Evolutionary conservation across 2,329 filamentous ascomycete genomes (phyloP), one percentile per base, ranked within the genome.

Genomic region (Calonectria henricotiae): DNA sequence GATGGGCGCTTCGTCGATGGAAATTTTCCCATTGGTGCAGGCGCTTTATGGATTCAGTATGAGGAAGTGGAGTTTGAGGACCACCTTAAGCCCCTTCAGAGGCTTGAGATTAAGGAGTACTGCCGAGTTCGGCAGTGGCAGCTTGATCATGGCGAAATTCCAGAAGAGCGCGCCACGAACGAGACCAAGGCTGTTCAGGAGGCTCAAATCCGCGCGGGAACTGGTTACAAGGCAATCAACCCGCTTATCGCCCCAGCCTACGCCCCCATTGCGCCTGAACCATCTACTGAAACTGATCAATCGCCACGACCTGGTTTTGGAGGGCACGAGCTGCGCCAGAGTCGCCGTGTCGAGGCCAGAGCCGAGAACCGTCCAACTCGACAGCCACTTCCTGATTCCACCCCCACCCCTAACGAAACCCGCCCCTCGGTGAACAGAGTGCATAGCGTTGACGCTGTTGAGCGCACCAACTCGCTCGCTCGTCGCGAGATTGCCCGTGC

Each of bases 91-190:
- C 74, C 80, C 1, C 80, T 91, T 1, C 85, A 80, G 4, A 82
- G 89, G 11, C 82, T 84, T 1, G 89, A 92, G 72, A 83, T 92
- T 60, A 91, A 91, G 78, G 89, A 92, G 75, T 92, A 91, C 72
- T 88, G 88, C 62, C 88, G 89, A 20, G 85, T 92, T 44, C 87
- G 90, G 4, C 89, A 91, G 75, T 84, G 81, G 54, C 89, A 91
- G 73, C 80, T 90, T 0, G 89, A 91, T 55, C 80, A 82, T 5
- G 87, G 86, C 27, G 90, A 91, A 78, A 78, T 76, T 0, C 78
- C 83, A 0, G 84, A 85, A 0, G 84, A 90, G 2, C 84, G 85
- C 20, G 75, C 80, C 5, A 79, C 80, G 1, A 91, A 91, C 73
- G 88, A 89, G 73, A 80, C 79, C 1, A 83, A 83, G 64, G 89